Conservation (phyloP, 164 flowering plant species). For the Magnolia officinalis region DNA sequence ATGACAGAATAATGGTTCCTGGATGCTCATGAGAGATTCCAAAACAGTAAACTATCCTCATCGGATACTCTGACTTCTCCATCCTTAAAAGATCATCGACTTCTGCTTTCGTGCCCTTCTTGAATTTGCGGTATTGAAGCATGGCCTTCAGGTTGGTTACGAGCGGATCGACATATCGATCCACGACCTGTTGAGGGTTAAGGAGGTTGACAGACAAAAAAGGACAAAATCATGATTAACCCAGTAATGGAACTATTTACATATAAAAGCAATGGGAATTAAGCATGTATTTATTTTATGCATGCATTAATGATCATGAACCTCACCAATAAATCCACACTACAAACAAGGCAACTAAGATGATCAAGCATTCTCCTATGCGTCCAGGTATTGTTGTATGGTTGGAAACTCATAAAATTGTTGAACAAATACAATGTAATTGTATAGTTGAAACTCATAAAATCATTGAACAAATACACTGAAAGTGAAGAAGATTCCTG, state of each 20-base stretch:
- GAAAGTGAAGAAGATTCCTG: too few species aligned
- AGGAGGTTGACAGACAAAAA: neutral
- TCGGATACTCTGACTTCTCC: conserved; percentile 77
- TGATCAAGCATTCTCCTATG: neutral
- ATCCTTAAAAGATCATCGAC: conserved; percentile 74
- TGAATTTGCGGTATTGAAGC: conserved; percentile 86
- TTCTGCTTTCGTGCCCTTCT: conserved; percentile 74
- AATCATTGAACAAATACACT: too few species aligned
- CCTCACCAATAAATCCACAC: neutral
- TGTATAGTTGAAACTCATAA: too few species aligned
- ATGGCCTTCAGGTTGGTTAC: conserved; percentile 78
- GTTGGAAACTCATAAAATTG: too few species aligned
- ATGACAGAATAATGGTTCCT: conserved; percentile 82
- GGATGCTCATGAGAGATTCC: conserved; percentile 97
- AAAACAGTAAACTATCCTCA: conserved; percentile 85
- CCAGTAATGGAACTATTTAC: neutral
- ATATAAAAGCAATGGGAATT: neutral
- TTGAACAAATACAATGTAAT: too few species aligned
- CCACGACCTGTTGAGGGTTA: conserved; percentile 63
- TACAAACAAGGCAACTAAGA: neutral
- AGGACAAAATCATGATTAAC: neutral
- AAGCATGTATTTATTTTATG: neutral
- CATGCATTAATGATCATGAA: neutral
- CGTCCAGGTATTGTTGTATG: neutral
- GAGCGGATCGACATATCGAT: conserved; percentile 93